Percentiles rank a stretch among this genome's conserved stretches.
These are phyloP conservation scores for Pleomassaria siparia DNA, from an alignment of 2,329 filamentous ascomycete genomes.

Conservation along the genomic window DNA sequence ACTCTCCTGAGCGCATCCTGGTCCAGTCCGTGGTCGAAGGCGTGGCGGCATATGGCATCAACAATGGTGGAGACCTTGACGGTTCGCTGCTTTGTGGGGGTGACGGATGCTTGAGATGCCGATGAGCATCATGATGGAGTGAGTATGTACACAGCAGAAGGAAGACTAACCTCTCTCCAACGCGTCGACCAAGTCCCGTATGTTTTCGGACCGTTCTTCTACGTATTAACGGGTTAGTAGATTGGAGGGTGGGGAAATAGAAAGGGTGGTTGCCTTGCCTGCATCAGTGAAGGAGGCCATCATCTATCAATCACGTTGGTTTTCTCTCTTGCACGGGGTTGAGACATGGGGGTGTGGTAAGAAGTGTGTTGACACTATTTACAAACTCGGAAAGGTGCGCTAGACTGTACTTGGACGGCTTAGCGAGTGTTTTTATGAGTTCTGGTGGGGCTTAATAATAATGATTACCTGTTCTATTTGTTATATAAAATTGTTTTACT, in stretches of 20 bases:
- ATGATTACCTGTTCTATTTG: too few species aligned
- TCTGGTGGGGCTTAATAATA: too few species aligned
- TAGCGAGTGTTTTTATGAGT: too few species aligned
- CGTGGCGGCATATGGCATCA: conserved; percentile 62
- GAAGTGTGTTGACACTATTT: conserved; percentile 26
- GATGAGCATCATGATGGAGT: conserved; percentile 27
- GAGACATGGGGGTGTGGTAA: conserved; percentile 27
- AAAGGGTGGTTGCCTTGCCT: conserved; percentile 21
- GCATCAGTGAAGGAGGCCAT: conserved; percentile 30
- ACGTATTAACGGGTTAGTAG: conserved; percentile 28
- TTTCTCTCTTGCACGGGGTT: conserved; percentile 23
- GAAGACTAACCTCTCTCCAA: conserved; percentile 38
- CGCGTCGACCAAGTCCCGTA: conserved; percentile 40
- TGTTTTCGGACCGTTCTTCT: conserved; percentile 28
- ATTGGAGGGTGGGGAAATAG: conserved; percentile 7
- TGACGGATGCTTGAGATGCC: conserved; percentile 34
- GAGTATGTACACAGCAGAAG: conserved; percentile 11
- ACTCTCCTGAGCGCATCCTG: conserved; percentile 62
- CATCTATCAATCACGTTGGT: conserved; percentile 33
- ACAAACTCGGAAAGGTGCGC: too few species aligned
- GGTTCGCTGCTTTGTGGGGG: conserved; percentile 65
- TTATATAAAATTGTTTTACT: too few species aligned
- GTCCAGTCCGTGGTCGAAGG: conserved; percentile 69
- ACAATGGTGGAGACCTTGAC: conserved; percentile 64
- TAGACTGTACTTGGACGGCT: too few species aligned